Conservation (phyloP, 179 eudicot species). For the Vitellaria paradoxa region DNA sequence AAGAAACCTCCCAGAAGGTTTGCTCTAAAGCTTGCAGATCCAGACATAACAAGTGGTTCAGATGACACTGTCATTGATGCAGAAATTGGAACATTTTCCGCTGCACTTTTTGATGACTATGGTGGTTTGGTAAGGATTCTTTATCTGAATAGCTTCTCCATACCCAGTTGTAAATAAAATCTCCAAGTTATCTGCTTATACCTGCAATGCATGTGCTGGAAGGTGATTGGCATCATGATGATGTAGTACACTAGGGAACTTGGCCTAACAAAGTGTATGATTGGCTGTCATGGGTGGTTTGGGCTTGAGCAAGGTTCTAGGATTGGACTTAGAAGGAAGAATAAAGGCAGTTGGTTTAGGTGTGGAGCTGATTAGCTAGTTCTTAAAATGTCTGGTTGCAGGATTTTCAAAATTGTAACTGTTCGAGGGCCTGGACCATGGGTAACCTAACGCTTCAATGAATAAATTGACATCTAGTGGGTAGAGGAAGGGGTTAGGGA, state of each 20-base stretch:
- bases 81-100: constrained; percentile 85
- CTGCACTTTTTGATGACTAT: constrained; percentile 93
- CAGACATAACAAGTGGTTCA: constrained; percentile 51
- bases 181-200: not conserved
- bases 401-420: no score
- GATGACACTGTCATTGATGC: constrained; percentile 86
- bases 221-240: not conserved
- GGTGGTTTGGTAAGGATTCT: constrained; percentile 79
- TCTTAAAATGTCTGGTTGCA: not conserved
- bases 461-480: no score
- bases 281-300: no score
- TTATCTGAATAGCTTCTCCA: not conserved
- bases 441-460: no score
- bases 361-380: not conserved
- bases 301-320: not conserved
- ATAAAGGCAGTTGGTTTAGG: not conserved
- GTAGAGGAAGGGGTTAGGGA: no score
- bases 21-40: constrained; percentile 84
- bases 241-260: not conserved
- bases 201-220: not conserved
- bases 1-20: constrained; percentile 88
- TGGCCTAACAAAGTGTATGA: not conserved
- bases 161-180: not conserved
- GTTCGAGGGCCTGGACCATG: no score
- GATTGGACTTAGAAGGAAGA: not conserved